These are phyloP conservation scores for Juglanconis sp. DNA, from an alignment of 2,329 filamentous ascomycete species.

Conservation along the genomic window DNA sequence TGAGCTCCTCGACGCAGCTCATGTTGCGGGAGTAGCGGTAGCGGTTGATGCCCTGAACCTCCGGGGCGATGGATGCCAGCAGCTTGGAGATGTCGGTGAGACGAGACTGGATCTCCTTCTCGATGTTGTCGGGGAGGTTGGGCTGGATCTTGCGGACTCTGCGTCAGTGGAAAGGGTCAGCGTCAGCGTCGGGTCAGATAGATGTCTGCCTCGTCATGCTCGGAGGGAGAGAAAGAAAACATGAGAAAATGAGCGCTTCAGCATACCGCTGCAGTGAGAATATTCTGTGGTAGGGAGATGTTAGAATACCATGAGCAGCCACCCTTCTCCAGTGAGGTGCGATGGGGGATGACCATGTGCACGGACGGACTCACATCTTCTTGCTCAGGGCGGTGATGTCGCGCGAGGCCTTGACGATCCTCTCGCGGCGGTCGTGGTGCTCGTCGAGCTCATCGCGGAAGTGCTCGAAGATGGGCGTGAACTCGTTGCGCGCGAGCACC, in stretches of 20 bases:
- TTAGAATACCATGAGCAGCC: neutral
- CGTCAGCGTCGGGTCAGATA: neutral
- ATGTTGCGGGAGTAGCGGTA: constrained; percentile 79
- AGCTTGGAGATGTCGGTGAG: constrained; percentile 68
- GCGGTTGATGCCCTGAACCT: constrained; percentile 75
- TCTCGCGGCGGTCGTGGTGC: constrained; percentile 89
- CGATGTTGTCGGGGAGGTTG: constrained; percentile 64
- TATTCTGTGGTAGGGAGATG: constrained; percentile 54
- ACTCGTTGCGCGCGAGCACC: constrained; percentile 39
- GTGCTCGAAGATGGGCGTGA: constrained; percentile 74
- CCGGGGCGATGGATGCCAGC: constrained; percentile 65
- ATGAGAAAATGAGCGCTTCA: neutral
- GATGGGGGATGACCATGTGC: too few species aligned
- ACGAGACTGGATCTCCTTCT: constrained; percentile 67
- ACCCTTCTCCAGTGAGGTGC: too few species aligned
- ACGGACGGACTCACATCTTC: constrained; percentile 69
- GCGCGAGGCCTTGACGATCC: constrained; percentile 83
- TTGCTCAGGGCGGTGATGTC: constrained; percentile 94
- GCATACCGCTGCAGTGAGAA: constrained; percentile 76
- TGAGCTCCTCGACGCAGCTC: constrained; percentile 87
- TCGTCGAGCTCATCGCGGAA: constrained; percentile 89
- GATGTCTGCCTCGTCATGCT: neutral
- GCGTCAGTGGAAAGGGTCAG: neutral
- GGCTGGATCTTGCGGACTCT: constrained; percentile 64
- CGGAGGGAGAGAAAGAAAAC: neutral